Evolutionary conservation across 441 rosid genomes (phyloP).

Genomic region (Metrosideros polymorpha): DNA sequence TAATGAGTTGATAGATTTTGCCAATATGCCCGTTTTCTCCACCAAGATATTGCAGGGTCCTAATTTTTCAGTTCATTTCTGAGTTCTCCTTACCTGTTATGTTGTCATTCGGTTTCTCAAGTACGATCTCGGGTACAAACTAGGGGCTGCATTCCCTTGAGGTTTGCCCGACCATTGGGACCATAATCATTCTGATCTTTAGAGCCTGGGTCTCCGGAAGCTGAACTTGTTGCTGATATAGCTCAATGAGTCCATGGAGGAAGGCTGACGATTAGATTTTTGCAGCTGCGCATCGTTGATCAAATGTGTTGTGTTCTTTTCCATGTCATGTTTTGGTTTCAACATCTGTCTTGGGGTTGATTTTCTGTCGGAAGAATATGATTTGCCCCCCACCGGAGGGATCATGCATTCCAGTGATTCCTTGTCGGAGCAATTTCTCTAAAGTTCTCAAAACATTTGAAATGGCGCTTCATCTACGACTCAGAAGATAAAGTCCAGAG

Average conservation of each 20-base stretch:
- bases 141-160: background rate
- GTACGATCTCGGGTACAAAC: background rate
- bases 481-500: background rate
- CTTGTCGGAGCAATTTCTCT: background rate
- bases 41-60: background rate
- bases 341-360: background rate
- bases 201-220: background rate
- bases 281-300: background rate
- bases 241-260: background rate
- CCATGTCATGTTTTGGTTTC: background rate
- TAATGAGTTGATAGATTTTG: background rate
- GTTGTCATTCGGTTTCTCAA: background rate
- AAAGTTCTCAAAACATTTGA: background rate
- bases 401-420: background rate
- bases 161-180: background rate
- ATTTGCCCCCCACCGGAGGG: background rate
- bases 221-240: background rate
- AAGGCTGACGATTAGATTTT: background rate
- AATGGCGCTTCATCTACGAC: background rate
- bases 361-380: background rate
- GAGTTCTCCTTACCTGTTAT: background rate
- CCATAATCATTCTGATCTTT: background rate
- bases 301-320: background rate
- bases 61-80: background rate
- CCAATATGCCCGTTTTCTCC: background rate